Conservation (phyloP, 345 rosid genomes). For the Acer campestre region DNA sequence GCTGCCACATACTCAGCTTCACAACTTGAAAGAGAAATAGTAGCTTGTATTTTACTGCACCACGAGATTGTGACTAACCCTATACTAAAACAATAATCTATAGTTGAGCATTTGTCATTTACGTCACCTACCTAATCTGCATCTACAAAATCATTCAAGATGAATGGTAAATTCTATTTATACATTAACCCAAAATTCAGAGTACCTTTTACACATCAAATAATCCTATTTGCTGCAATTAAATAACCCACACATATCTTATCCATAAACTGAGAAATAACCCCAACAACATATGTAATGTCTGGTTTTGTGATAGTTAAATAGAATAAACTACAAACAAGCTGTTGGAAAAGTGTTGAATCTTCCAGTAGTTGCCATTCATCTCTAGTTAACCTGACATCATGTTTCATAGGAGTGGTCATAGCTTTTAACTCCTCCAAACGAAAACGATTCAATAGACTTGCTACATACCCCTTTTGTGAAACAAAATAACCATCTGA, state of each 20-base stretch:
- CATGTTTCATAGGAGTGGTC: slow-evolving; percentile 15
- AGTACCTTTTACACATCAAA: slow-evolving; percentile 12
- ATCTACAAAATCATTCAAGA: slow-evolving; percentile 9
- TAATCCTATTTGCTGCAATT: not conserved
- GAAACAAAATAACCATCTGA: slow-evolving; percentile 12
- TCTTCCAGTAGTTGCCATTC: not conserved
- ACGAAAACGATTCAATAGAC: slow-evolving; percentile 1
- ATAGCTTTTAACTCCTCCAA: not conserved
- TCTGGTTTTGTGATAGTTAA: slow-evolving; percentile 19
- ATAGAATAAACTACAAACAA: slow-evolving; percentile 19
- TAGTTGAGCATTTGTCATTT: not conserved
- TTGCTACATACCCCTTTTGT: slow-evolving; percentile 14
- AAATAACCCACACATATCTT: not conserved
- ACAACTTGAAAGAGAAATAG: not conserved
- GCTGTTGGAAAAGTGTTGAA: not conserved
- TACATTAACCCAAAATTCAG: not conserved
- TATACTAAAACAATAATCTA: not conserved
- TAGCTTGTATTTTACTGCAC: slow-evolving; percentile 5
- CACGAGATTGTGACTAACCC: not conserved
- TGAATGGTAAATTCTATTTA: not conserved
- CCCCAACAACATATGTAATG: slow-evolving; percentile 2
- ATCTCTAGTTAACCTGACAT: slow-evolving; percentile 7
- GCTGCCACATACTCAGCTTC: slow-evolving; percentile 8
- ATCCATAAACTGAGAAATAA: not conserved
- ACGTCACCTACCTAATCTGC: not conserved